These are phyloP conservation scores for Camillea tinctor DNA, from an alignment of 2,329 filamentous ascomycete species.

Conservation along the genomic window DNA sequence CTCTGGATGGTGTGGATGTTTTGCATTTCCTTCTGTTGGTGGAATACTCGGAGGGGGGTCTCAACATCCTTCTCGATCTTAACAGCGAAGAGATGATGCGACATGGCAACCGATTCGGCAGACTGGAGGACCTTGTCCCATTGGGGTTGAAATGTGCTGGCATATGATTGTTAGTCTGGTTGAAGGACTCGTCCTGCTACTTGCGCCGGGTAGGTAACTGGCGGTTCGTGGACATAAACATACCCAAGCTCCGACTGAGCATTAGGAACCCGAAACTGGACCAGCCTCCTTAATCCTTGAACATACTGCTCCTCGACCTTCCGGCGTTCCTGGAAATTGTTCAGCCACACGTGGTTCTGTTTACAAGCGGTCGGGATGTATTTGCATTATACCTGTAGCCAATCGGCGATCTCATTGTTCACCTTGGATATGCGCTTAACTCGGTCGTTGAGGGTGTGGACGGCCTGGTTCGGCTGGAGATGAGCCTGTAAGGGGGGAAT, in stretches of 20 bases:
- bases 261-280: slow-evolving; percentile 71
- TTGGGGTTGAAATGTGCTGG: slow-evolving; percentile 82
- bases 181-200: neutral
- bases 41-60: slow-evolving; percentile 74
- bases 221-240: slow-evolving; percentile 28
- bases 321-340: slow-evolving; percentile 72
- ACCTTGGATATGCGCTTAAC: slow-evolving; percentile 82
- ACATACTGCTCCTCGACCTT: slow-evolving; percentile 90
- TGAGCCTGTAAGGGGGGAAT: slow-evolving; percentile 56
- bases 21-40: slow-evolving; percentile 71
- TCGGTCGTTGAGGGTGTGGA: slow-evolving; percentile 78
- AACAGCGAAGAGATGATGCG: slow-evolving; percentile 76
- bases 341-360: slow-evolving; percentile 6
- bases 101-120: slow-evolving; percentile 76
- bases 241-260: slow-evolving; percentile 84
- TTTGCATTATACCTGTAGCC: slow-evolving; percentile 73
- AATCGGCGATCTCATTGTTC: slow-evolving; percentile 92
- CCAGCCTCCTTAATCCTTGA: slow-evolving; percentile 75
- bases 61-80: slow-evolving; percentile 90
- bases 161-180: slow-evolving; percentile 16
- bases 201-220: neutral
- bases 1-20: slow-evolving; percentile 78
- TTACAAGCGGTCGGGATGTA: neutral
- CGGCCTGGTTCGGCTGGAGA: slow-evolving; percentile 79
- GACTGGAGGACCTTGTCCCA: slow-evolving; percentile 86